Conservation (phyloP, 2,329 filamentous ascomycete genomes). For the Penicillium italicum region DNA sequence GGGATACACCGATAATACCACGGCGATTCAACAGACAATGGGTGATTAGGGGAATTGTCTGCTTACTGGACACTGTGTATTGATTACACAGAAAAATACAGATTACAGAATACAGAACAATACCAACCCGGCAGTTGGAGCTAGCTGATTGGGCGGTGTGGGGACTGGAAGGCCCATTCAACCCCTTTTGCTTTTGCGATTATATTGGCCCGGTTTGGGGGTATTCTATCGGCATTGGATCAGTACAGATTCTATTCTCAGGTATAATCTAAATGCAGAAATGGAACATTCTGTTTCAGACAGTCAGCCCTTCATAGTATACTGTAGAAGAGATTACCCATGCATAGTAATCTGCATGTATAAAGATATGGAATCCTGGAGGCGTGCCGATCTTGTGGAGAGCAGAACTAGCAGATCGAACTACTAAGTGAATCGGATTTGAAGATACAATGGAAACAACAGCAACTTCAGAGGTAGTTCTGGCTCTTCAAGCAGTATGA, state of each 20-base stretch:
- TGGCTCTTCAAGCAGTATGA: background rate
- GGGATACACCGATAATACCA: slow-evolving; percentile 20
- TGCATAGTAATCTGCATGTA: background rate
- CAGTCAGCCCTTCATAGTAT: background rate
- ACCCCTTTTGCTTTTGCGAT: slow-evolving; percentile 6
- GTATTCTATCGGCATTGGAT: background rate
- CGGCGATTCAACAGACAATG: background rate
- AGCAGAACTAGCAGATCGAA: slow-evolving; percentile 1
- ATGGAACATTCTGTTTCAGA: background rate
- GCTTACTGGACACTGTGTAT: background rate
- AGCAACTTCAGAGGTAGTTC: background rate
- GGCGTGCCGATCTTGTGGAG: slow-evolving; percentile 9
- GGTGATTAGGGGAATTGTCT: background rate
- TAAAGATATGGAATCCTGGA: background rate
- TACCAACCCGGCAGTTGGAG: background rate
- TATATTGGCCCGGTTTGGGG: background rate
- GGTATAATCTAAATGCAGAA: background rate
- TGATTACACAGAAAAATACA: background rate
- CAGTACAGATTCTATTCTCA: background rate
- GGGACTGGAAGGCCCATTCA: background rate
- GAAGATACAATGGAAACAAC: background rate
- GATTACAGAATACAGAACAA: background rate
- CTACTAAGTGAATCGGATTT: background rate
- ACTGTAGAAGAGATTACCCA: background rate
- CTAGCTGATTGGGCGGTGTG: slow-evolving; percentile 8